Base-by-base conservation (phyloP, 306 rosid species). In the Neltuma alba region DNA sequence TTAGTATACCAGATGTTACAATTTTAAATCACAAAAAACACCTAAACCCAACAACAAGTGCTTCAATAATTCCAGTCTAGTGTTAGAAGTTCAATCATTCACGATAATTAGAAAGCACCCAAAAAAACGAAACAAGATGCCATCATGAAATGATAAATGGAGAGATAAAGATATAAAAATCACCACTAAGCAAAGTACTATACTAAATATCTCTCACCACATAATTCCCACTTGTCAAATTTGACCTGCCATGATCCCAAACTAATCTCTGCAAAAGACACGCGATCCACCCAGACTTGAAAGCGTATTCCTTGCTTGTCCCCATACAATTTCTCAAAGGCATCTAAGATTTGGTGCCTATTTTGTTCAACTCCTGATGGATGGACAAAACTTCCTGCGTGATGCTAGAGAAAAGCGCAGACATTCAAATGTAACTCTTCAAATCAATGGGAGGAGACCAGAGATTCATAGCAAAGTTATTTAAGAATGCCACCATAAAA, bases 151-250 rank as follows among this genome's bases (percentile, higher is more conserved):
- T 25, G 25, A 57, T 18, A 38, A 16, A 63, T 54, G 61, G 60
- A 67, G 66, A 41, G 28, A 70, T 23, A n/a, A 38, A 63, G 36
- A 36, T 20, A 9, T 18, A 20, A 64, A 30, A 41, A 58, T 41
- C 30, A 72, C 41, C 25, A 80, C 3, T 52, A 70, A 47, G 9
- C 67, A 50, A n/a, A 58, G 54, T 52, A 68, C 30, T n/a, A 63
- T 52, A 74, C 23, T 27, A 44, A 79, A 71, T 23, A 68, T 76
- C 45, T 71, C 91, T 85, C 78, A 91, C 98, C 91, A 42, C 72
- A 79, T 66, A 74, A 69, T 70, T 91, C 97, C 98, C 97, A 91
- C 80, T 93, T 93, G 70, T 86, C 68, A 83, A 89, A 91, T 74
- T 82, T 90, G 85, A 91, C 91, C 76, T 82, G 79, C 96, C 95